A percentile compares a stretch with the other conserved stretches of the same genome.
Evolutionary conservation across 306 rosid genomes (phyloP).

Genomic region (Prunus mongolica): DNA sequence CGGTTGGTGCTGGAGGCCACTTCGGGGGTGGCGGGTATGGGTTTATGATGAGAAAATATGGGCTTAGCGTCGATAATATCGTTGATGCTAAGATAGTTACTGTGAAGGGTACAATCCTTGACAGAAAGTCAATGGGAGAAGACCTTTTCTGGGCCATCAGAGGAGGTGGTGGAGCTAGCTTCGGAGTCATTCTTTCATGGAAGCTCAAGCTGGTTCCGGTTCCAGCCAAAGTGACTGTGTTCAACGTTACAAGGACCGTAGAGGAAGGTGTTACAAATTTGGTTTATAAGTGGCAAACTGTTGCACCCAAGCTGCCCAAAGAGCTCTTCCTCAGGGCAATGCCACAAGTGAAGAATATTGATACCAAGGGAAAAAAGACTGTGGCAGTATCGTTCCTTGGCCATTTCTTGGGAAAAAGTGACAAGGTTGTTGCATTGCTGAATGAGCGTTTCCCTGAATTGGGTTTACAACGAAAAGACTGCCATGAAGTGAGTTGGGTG

Average conservation of each 20-base stretch:
- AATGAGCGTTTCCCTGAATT: background rate
- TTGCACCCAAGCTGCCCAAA: conserved; percentile 9
- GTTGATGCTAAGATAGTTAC: conserved; percentile 51
- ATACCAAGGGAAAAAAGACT: background rate
- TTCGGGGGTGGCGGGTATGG: conserved; percentile 83
- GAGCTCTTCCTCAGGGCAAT: conserved; percentile 16
- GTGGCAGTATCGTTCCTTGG: conserved; percentile 2
- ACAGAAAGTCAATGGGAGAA: conserved; percentile 64
- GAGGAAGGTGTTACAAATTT: conserved; percentile 42
- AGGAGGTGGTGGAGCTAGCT: conserved; percentile 75
- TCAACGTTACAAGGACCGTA: conserved; percentile 29
- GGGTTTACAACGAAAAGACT: background rate
- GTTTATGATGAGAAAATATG: conserved; percentile 55
- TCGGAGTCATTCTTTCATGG: conserved; percentile 59
- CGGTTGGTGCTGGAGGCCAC: too few relatives aligned
- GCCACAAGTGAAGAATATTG: background rate
- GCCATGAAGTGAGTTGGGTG: conserved; percentile 13
- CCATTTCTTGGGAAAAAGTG: background rate
- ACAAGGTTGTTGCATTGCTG: background rate
- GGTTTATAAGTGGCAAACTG: conserved; percentile 15
- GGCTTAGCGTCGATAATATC: conserved; percentile 57
- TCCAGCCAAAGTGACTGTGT: conserved; percentile 56
- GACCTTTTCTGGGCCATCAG: conserved; percentile 73
- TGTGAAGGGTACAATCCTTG: conserved; percentile 45
- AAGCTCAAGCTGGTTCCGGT: conserved; percentile 53